Conservation (phyloP, 257 asterid species). For the Solanum habrochaites region DNA sequence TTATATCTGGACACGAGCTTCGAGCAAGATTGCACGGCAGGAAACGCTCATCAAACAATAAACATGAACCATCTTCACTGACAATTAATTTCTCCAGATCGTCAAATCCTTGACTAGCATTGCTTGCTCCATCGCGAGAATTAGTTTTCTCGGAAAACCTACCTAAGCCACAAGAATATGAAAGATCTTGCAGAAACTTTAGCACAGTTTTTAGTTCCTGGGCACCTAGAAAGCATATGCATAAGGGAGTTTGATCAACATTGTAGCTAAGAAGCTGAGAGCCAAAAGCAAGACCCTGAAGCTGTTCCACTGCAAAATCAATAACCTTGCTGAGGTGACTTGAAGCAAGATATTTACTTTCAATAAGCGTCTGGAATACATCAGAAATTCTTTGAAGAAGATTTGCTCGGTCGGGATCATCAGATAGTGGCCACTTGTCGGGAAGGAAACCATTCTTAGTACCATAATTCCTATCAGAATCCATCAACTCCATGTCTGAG, state of each 20-base stretch:
- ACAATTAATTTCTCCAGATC: conserved; percentile 47
- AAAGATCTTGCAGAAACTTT: conserved; percentile 75
- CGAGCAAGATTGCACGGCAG: conserved; percentile 34
- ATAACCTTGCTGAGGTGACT: conserved; percentile 85
- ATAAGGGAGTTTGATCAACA: conserved; percentile 62
- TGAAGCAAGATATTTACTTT: conserved; percentile 60
- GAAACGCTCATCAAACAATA: conserved; percentile 63
- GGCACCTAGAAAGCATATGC: conserved; percentile 79
- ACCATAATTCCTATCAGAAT: conserved; percentile 56
- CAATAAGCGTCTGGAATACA: conserved; percentile 55
- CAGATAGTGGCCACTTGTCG: conserved; percentile 70
- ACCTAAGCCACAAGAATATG: conserved; percentile 55
- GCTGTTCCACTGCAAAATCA: conserved; percentile 75
- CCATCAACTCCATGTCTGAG: conserved; percentile 74
- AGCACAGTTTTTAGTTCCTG: conserved; percentile 71
- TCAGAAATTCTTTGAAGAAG: conserved; percentile 66
- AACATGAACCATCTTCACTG: conserved; percentile 50
- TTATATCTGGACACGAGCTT: conserved; percentile 17
- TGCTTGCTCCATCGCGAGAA: conserved; percentile 26
- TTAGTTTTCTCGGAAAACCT: conserved; percentile 60
- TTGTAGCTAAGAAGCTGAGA: conserved; percentile 55
- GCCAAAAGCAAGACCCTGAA: conserved; percentile 66
- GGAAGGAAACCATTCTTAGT: conserved; percentile 31
- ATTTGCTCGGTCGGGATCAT: conserved; percentile 79
- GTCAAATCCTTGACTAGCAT: conserved; percentile 29